These are phyloP conservation scores for Quercus lobata DNA, from an alignment of 331 rosid species.

Conservation along the genomic window DNA sequence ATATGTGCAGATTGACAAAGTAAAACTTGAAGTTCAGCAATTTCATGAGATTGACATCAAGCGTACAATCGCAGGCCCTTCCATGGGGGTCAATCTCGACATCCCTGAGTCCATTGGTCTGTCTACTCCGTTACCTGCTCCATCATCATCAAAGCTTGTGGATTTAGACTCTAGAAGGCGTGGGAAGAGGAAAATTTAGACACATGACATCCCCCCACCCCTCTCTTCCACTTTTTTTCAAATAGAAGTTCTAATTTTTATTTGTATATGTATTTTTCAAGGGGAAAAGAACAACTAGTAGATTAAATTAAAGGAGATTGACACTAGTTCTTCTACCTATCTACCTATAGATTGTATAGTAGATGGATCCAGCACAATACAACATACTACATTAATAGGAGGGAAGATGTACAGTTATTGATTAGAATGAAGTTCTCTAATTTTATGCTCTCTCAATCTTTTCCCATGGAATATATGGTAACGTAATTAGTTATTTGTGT, in stretches of 20 bases:
- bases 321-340: not conserved
- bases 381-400: conserved; percentile 19
- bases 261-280: conserved; percentile 1
- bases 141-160: conserved; percentile 61
- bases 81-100: conserved; percentile 62
- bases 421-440: conserved; percentile 11
- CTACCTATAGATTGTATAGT: conserved; percentile 7
- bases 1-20: conserved; percentile 60
- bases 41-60: conserved; percentile 49
- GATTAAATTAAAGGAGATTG: conserved; percentile 15
- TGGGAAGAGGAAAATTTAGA: conserved; percentile 71
- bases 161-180: conserved; percentile 68
- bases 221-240: not conserved
- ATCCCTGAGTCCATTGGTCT: conserved; percentile 94
- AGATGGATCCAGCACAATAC: conserved; percentile 13
- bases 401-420: conserved; percentile 36
- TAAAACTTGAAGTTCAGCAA: conserved; percentile 48
- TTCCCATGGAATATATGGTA: conserved; percentile 6
- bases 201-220: too few species aligned
- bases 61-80: conserved; percentile 50
- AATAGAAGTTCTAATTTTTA: conserved; percentile 1
- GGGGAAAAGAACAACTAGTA: conserved; percentile 4
- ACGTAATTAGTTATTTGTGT: not conserved
- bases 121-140: conserved; percentile 47
- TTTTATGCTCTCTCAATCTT: not conserved